phyloP scores from a whole-genome alignment of 169 alveolate species.

The Amoebophrya sp. region DNA sequence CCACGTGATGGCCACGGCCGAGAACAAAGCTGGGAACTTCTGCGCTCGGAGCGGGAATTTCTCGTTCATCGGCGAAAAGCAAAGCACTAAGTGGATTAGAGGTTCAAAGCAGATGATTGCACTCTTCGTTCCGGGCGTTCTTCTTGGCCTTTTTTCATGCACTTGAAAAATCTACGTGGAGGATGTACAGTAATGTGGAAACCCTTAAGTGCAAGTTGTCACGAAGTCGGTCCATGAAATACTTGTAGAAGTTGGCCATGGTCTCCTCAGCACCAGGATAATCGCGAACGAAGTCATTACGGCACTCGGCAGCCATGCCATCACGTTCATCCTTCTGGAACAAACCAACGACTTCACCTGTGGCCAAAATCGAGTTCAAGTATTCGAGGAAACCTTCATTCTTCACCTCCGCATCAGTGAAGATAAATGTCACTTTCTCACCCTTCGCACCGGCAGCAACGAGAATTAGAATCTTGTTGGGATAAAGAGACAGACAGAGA shows the following conservation, averaged over 20 bases:
- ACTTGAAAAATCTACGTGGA: no score
- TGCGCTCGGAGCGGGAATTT: constrained; percentile 70
- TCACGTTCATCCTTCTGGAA: constrained; percentile 81
- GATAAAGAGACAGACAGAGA: no score
- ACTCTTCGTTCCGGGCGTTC: no score
- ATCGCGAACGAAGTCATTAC: constrained; percentile 57
- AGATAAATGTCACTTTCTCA: constrained; percentile 81
- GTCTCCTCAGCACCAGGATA: constrained; percentile 40
- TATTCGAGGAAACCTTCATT: constrained; percentile 86
- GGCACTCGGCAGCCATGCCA: constrained; percentile 63
- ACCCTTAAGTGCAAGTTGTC: constrained; percentile 86
- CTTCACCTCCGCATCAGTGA: constrained; percentile 93
- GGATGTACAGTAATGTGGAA: no score
- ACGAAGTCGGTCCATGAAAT: constrained; percentile 85
- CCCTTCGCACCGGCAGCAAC: constrained; percentile 57
- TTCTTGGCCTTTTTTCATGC: no score
- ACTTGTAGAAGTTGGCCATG: constrained; percentile 51
- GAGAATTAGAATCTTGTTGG: no score
- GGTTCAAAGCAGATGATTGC: no score
- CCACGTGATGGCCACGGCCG: constrained; percentile 89
- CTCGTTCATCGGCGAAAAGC: constrained; percentile 80
- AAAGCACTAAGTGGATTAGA: constrained; percentile 85
- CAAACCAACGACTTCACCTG: constrained; percentile 95
- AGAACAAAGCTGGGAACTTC: constrained; percentile 92
- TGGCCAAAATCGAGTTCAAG: constrained; percentile 74